These are phyloP conservation scores for Glonium stellatum DNA, from an alignment of 495 filamentous ascomycete species.

Conservation along the genomic window DNA sequence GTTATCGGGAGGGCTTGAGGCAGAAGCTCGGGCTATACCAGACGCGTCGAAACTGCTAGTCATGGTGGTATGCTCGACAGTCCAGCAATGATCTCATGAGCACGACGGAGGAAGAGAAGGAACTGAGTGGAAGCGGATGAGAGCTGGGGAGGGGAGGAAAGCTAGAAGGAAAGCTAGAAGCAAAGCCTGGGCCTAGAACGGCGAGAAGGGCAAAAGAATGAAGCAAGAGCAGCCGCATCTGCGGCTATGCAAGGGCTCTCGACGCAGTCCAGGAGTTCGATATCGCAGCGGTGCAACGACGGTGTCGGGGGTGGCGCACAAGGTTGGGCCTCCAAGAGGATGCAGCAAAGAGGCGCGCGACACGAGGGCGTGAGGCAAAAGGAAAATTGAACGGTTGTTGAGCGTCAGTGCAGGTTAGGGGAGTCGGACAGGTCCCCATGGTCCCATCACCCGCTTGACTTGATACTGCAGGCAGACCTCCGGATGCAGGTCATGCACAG, in stretches of 20 bases:
- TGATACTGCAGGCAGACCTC: background rate
- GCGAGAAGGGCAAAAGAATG: background rate
- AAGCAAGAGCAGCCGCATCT: background rate
- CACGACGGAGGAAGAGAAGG: background rate
- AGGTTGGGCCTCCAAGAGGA: background rate
- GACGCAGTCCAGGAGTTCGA: background rate
- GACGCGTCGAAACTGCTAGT: background rate
- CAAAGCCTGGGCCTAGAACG: background rate
- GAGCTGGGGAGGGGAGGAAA: background rate
- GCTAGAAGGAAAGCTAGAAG: background rate
- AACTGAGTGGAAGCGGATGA: background rate
- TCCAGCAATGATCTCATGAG: background rate
- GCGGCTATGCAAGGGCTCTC: background rate
- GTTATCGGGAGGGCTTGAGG: slow-evolving; percentile 7
- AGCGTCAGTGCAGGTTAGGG: slow-evolving; percentile 2
- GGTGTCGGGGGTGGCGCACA: background rate
- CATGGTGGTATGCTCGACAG: background rate
- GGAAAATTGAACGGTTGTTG: background rate
- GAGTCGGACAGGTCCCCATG: slow-evolving; percentile 1
- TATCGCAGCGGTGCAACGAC: background rate
- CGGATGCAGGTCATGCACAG: background rate
- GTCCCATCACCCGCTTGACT: background rate
- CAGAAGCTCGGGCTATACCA: background rate
- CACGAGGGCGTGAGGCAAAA: slow-evolving; percentile 1
- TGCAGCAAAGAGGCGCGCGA: background rate